Conservation (phyloP, 768 basidiomycete genomes). For the Mycena vitilis region DNA sequence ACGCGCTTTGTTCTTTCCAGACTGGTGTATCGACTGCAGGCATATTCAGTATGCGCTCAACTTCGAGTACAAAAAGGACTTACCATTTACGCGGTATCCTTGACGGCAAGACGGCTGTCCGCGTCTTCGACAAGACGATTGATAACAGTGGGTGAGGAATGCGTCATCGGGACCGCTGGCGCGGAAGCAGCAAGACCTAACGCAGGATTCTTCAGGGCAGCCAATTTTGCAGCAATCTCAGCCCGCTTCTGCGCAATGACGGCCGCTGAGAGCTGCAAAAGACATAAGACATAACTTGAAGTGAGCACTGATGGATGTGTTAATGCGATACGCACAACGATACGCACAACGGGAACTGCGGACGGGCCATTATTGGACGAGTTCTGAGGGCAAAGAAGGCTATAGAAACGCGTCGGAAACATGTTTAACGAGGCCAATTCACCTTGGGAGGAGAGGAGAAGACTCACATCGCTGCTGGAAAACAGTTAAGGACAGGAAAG, state of each 20-base stretch:
- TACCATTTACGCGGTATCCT: constrained; percentile 92
- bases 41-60: constrained; percentile 1
- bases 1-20: constrained; percentile 63
- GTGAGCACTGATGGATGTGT: neutral
- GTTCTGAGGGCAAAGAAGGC: constrained; percentile 69
- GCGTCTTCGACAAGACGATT: constrained; percentile 87
- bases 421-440: constrained; percentile 67
- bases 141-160: constrained; percentile 37
- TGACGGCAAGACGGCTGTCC: constrained; percentile 79
- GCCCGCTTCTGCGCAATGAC: constrained; percentile 87
- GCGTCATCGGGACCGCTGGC: constrained; percentile 36
- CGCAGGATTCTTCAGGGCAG: constrained; percentile 67
- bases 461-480: constrained; percentile 77
- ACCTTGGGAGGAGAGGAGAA: constrained; percentile 65
- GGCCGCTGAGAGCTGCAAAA: constrained; percentile 61
- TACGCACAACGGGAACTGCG: too few relatives aligned
- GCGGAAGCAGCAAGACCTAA: constrained; percentile 50
- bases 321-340: constrained; percentile 53
- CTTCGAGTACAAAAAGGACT: constrained; percentile 37
- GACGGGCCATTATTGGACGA: constrained; percentile 58
- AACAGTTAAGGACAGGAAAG: constrained; percentile 36
- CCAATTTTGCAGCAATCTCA: constrained; percentile 87
- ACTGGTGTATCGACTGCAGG: constrained; percentile 63
- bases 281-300: constrained; percentile 21
- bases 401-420: constrained; percentile 76